Conservation (phyloP, 2,329 filamentous ascomycete species). For the Aureobasidium vineae region DNA sequence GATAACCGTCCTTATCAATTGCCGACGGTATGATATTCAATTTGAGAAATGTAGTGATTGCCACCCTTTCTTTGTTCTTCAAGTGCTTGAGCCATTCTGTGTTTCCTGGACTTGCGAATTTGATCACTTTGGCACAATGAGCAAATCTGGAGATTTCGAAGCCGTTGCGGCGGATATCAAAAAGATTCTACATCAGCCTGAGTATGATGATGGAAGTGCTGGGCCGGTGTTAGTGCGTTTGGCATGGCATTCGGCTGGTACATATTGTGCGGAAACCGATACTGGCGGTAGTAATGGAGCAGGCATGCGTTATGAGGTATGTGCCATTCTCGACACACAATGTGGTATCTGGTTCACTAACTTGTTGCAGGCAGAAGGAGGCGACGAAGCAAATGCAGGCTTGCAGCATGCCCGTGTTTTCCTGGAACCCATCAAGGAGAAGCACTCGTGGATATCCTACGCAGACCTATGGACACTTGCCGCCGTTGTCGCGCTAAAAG, state of each 20-base stretch:
- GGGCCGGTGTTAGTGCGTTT: slow-evolving; percentile 63
- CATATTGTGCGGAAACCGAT: slow-evolving; percentile 58
- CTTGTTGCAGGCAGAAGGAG: slow-evolving; percentile 50
- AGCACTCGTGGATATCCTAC: slow-evolving; percentile 64
- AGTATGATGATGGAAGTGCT: slow-evolving; percentile 64
- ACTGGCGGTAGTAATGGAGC: slow-evolving; percentile 65
- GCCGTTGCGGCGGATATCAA: slow-evolving; percentile 32
- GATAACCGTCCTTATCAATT: slow-evolving; percentile 8
- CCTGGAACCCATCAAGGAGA: slow-evolving; percentile 60
- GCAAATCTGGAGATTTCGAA: slow-evolving; percentile 30
- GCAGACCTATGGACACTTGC: slow-evolving; percentile 65
- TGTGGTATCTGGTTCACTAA: not conserved
- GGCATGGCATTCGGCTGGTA: slow-evolving; percentile 65
- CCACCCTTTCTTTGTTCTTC: not conserved
- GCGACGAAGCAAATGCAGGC: slow-evolving; percentile 64
- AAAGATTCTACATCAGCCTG: slow-evolving; percentile 49
- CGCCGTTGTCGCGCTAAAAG: slow-evolving; percentile 57
- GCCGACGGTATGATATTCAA: slow-evolving; percentile 2
- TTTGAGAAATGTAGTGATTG: not conserved
- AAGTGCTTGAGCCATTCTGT: too few species aligned
- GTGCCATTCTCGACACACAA: not conserved
- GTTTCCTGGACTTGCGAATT: not conserved
- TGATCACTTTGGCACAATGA: slow-evolving; percentile 14
- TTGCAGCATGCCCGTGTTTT: slow-evolving; percentile 63
- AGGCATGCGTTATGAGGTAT: slow-evolving; percentile 61